Conservation (phyloP, 345 rosid genomes). For the Brassica incana region DNA sequence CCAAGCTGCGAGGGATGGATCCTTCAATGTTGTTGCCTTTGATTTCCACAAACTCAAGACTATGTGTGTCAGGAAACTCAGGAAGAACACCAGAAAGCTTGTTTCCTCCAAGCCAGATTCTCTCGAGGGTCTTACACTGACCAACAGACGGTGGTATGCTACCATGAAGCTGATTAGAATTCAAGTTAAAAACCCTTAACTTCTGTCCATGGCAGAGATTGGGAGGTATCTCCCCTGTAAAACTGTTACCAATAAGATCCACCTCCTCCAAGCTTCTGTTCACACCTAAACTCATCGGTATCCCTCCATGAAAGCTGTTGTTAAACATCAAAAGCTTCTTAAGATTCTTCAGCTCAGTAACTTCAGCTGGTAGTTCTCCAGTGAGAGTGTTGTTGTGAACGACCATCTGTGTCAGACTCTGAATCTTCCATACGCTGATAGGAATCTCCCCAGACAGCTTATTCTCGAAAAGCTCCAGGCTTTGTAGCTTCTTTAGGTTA, state of each 20-base stretch:
- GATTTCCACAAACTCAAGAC: slow-evolving; percentile 50
- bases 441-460: slow-evolving; percentile 69
- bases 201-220: slow-evolving; percentile 60
- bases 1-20: slow-evolving; percentile 58
- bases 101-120: slow-evolving; percentile 57
- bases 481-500: slow-evolving; percentile 44
- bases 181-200: slow-evolving; percentile 49
- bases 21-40: slow-evolving; percentile 59
- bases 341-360: slow-evolving; percentile 59
- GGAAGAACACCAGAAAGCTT: slow-evolving; percentile 60
- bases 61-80: slow-evolving; percentile 45
- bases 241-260: slow-evolving; percentile 59
- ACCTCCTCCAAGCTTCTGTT: slow-evolving; percentile 61
- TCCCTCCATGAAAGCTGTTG: slow-evolving; percentile 58
- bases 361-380: slow-evolving; percentile 65
- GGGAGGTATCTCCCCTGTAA: slow-evolving; percentile 67
- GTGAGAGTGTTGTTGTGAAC: slow-evolving; percentile 62
- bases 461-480: slow-evolving; percentile 60
- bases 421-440: slow-evolving; percentile 63
- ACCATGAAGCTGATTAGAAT: slow-evolving; percentile 63
- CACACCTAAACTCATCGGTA: slow-evolving; percentile 65
- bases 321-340: slow-evolving; percentile 50
- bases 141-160: slow-evolving; percentile 57
- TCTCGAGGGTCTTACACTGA: slow-evolving; percentile 55
- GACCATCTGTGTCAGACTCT: slow-evolving; percentile 47